Evolutionary conservation across 768 basidiomycete species (phyloP).

Genomic region (Leccinum subtestaceum): DNA sequence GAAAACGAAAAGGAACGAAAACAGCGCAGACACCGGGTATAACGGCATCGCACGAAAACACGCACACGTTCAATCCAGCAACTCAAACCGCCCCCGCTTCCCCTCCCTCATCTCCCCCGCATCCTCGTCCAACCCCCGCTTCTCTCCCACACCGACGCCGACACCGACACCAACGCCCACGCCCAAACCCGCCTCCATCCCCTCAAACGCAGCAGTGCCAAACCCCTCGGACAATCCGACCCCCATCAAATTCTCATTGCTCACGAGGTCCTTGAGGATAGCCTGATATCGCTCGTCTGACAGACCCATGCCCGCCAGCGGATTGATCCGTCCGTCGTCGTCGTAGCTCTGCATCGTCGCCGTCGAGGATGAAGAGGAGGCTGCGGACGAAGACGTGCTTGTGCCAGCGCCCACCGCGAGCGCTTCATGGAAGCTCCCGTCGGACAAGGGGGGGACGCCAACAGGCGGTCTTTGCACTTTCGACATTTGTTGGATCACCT

Average conservation of each 20-base stretch:
- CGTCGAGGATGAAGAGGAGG: slow-evolving; percentile 9
- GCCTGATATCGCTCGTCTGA: slow-evolving; percentile 84
- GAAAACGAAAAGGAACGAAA: background rate
- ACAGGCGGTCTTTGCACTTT: slow-evolving; percentile 56
- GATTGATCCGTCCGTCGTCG: slow-evolving; percentile 65
- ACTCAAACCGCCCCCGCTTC: slow-evolving; percentile 61
- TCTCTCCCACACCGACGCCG: slow-evolving; percentile 29
- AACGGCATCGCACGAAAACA: background rate
- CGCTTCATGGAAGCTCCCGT: slow-evolving; percentile 52
- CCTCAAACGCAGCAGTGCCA: slow-evolving; percentile 12
- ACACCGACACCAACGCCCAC: background rate
- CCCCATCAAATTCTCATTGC: slow-evolving; percentile 56
- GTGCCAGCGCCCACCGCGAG: slow-evolving; percentile 40
- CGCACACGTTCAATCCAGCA: slow-evolving; percentile 44
- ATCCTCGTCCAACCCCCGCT: slow-evolving; percentile 37
- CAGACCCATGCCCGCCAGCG: slow-evolving; percentile 83
- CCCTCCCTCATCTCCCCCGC: slow-evolving; percentile 41
- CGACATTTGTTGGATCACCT: slow-evolving; percentile 78
- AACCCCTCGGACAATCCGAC: slow-evolving; percentile 34
- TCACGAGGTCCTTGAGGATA: slow-evolving; percentile 73
- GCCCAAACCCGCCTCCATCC: slow-evolving; percentile 13
- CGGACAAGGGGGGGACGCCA: slow-evolving; percentile 61
- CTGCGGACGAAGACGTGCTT: background rate
- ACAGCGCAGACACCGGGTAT: background rate
- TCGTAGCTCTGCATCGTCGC: slow-evolving; percentile 32